Evolutionary conservation across 306 rosid genomes (phyloP).

Genomic region (Medicago lupulina): DNA sequence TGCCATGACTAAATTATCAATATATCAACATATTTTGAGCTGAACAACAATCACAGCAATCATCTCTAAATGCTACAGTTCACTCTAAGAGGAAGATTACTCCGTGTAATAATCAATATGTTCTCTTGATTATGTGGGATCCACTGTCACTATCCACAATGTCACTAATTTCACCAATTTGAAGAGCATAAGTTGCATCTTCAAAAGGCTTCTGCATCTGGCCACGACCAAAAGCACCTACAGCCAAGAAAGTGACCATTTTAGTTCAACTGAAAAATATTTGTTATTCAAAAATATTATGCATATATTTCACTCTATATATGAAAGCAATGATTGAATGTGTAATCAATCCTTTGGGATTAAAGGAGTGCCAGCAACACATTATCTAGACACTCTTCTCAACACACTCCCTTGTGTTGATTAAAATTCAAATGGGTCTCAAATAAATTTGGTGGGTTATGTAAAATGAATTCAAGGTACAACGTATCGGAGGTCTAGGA

Average conservation of each 20-base stretch:
- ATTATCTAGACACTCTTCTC: background rate
- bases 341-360: background rate
- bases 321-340: conserved; percentile 1
- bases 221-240: conserved; percentile 95
- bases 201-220: conserved; percentile 99
- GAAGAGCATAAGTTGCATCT: conserved; percentile 76
- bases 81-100: conserved; percentile 39
- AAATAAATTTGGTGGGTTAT: background rate
- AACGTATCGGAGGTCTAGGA: background rate
- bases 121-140: conserved; percentile 88
- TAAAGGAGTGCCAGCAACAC: background rate
- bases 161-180: conserved; percentile 87
- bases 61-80: conserved; percentile 33
- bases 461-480: background rate
- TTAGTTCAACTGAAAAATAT: conserved; percentile 3
- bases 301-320: background rate
- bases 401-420: background rate
- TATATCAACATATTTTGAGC: conserved; percentile 36
- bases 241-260: conserved; percentile 34
- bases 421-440: background rate
- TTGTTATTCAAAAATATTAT: background rate
- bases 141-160: conserved; percentile 97
- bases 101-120: conserved; percentile 51
- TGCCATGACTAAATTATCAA: conserved; percentile 43
- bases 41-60: conserved; percentile 44